These are phyloP conservation scores for Trichoderma asperellum DNA, from an alignment of 2,329 filamentous ascomycete genomes.

Conservation along the genomic window DNA sequence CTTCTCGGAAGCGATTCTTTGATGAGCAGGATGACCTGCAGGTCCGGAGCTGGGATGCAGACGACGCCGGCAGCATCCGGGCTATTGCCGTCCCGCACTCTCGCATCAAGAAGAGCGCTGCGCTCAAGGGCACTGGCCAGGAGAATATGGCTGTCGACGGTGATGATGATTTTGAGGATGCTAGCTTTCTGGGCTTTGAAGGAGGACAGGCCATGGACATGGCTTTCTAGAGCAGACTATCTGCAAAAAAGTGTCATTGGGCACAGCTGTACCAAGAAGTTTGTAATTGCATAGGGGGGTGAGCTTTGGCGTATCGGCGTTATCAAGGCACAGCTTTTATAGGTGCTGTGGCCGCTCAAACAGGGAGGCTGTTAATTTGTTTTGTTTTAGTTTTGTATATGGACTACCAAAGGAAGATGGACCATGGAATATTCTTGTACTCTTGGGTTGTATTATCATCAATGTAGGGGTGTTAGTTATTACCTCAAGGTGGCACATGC, in stretches of 20 bases:
- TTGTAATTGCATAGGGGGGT: not conserved
- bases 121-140: conserved; percentile 42
- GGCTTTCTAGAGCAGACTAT: not conserved
- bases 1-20: conserved; percentile 54
- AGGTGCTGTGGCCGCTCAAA: not conserved
- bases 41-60: conserved; percentile 42
- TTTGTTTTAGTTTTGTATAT: not conserved
- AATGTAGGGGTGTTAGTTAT: not conserved
- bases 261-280: not conserved
- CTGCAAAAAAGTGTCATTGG: not conserved
- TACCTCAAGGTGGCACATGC: not conserved
- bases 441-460: conserved; percentile 1
- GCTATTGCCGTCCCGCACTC: conserved; percentile 54
- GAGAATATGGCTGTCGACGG: conserved; percentile 52
- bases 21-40: conserved; percentile 48
- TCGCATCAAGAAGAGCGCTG: conserved; percentile 36
- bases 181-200: conserved; percentile 61
- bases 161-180: conserved; percentile 73
- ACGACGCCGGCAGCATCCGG: conserved; percentile 48
- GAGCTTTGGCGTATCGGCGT: conserved; percentile 10
- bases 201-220: conserved; percentile 49
- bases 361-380: not conserved
- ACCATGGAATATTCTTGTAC: not conserved
- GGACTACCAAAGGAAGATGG: not conserved
- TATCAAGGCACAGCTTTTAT: not conserved